Conservation (phyloP, 1,284 basidiomycete genomes). For the Meira miltonrushii region DNA sequence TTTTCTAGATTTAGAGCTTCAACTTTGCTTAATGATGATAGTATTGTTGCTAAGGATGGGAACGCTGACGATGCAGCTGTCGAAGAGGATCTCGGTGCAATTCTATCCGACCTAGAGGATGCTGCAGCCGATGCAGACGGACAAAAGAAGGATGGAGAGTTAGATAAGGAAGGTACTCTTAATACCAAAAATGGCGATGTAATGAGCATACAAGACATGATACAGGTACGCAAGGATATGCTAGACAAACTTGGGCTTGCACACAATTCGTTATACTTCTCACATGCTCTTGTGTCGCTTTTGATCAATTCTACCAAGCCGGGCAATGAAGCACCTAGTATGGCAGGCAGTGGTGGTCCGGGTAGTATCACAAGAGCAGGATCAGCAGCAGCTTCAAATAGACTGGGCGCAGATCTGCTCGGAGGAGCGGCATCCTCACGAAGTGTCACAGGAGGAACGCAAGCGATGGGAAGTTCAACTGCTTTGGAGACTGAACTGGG, state of each 20-base stretch:
- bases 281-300: slow-evolving; percentile 5
- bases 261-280: slow-evolving; percentile 5
- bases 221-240: slow-evolving; percentile 26
- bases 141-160: not conserved
- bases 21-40: slow-evolving; percentile 9
- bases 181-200: slow-evolving; percentile 6
- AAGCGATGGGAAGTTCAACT: not conserved
- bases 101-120: not conserved
- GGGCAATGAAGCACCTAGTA: not conserved
- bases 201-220: slow-evolving; percentile 33
- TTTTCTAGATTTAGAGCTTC: slow-evolving; percentile 23
- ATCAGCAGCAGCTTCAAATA: not conserved
- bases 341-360: slow-evolving; percentile 15
- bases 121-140: not conserved
- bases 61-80: slow-evolving; percentile 10
- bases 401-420: too few species aligned
- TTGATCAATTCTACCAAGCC: slow-evolving; percentile 7
- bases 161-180: slow-evolving; percentile 9
- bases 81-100: not conserved
- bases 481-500: slow-evolving; percentile 6
- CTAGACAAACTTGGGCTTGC: slow-evolving; percentile 29
- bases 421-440: slow-evolving; percentile 2
- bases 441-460: not conserved
- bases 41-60: not conserved
- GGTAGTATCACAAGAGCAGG: slow-evolving; percentile 12